Base-by-base conservation (phyloP, 768 basidiomycete genomes). In the Ephemerocybe angulata region DNA sequence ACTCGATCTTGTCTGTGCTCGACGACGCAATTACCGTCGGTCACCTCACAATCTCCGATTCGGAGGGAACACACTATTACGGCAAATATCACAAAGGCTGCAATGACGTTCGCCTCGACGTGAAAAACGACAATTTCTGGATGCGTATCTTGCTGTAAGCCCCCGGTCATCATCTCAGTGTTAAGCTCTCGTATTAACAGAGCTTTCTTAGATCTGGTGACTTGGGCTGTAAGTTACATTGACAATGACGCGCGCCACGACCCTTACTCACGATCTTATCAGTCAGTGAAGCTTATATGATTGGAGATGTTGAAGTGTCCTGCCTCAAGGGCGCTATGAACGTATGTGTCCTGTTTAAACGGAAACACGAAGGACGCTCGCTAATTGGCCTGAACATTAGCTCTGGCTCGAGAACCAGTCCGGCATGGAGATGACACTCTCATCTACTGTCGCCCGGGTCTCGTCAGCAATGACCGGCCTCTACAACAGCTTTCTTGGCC, bases 261-360 rank as follows among this genome's bases (percentile, higher is more conserved):
- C 55, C 40, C 49, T 54, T 53, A 47, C 43, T 56, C 35, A 43
- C 49, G 27, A n/a, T 49, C 56, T 56, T 41, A 56, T 54, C 54
- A 87, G 85, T 87, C 71, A 86, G 85, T 66, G 85, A 87, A 75
- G 85, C 84, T 3, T 87, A 84, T 67, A 86, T 87, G 85, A 75
- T 86, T 65, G 85, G 85, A 51, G 85, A 87, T 57, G 72, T 86
- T 31, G 74, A 86, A 61, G 82, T 85, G 6, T 77, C 76, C 56
- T 76, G 75, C 61, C 79, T 86, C 58, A 83, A 80, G 64, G 72
- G 76, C 21, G 75, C 77, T 31, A 85, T 86, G 85, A 76, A 84
- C 63, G 85, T 85, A 66, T 56, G 84, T 76, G 30, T 41, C 5
- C 31, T 17, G 15, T n/a, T 25, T 52, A 44, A n/a, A n/a, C n/a